Conservation (phyloP, 2,329 filamentous ascomycete genomes). For the Calonectria multiphialidica region DNA sequence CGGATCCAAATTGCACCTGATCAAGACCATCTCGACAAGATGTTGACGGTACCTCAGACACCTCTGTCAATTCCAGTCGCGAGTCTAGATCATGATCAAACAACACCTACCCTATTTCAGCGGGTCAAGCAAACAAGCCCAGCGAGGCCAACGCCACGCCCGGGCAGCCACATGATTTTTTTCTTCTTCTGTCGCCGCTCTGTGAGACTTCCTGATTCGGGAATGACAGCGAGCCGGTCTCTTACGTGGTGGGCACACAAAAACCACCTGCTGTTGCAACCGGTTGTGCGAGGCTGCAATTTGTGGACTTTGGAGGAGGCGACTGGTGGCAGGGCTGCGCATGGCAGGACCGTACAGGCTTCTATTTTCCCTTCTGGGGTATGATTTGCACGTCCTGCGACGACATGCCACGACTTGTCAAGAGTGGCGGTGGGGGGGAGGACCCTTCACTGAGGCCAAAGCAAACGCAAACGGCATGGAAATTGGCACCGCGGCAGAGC, state of each 20-base stretch:
- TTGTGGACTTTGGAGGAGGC: neutral
- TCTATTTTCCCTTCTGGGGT: constrained; percentile 4
- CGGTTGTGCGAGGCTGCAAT: constrained; percentile 31
- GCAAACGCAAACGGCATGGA: neutral
- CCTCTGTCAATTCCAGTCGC: neutral
- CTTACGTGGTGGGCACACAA: neutral
- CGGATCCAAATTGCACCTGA: neutral
- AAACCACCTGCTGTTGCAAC: constrained; percentile 15
- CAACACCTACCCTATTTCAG: neutral
- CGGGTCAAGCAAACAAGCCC: neutral
- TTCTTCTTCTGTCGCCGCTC: neutral
- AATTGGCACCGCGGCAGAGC: neutral
- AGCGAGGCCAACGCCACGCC: constrained; percentile 31
- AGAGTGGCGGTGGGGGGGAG: constrained; percentile 16
- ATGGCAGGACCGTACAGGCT: neutral
- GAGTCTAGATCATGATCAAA: neutral
- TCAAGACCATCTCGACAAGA: neutral
- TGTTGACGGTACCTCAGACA: no score
- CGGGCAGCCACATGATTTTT: constrained; percentile 12
- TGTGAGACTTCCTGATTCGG: constrained; percentile 36
- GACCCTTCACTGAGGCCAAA: neutral
- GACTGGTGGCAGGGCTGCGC: neutral
- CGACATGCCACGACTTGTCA: neutral
- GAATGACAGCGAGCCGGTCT: constrained; percentile 41
- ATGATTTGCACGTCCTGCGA: constrained; percentile 12